Base-by-base conservation (phyloP, 108 stramenopile species). In the Fragilaria crotonensis region DNA sequence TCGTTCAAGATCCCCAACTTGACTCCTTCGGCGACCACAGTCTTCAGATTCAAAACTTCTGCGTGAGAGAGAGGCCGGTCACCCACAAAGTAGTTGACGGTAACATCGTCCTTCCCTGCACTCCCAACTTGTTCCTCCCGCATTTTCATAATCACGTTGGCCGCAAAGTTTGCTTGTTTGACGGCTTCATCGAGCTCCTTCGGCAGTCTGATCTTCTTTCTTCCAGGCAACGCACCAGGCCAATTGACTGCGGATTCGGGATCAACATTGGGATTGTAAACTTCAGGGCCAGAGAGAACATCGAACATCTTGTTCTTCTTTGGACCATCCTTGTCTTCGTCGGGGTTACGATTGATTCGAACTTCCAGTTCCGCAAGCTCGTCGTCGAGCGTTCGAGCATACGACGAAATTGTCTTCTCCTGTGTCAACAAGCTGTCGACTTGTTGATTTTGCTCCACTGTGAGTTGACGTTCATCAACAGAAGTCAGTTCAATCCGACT, bases 251-350 rank as follows among this genome's bases (percentile, higher is more conserved):
- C 76, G 22, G 80, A 77, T 23, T 79, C 80, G 0, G 80, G 78
- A 54, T 89, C 91, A 5, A 85, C 85, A 62, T 93, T 87, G 20
- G 84, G 85, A 54, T 87, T 81, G 64, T 89, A 89, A 17, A 75
- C 60, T 61, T 87, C 85, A 21, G 91, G 91, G 14, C 91, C 91
- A 28, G 87, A 86, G 48, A 93, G 76, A 29, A 89, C 55, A 71
- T 93, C 91, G 51, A 88, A 88, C 9, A 85, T 14, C 27, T 83
- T 81, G 47, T 81, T 83, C 52, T 60, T 49, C 11, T 64, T 20
- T n/a, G 75, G 71, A 19, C 73, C 79, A 45, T 77, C 85, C 18
- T 57, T 26, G 49, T 75, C 82, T 66, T 87, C 83, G 5, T 67
- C 83, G 21, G 61, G 73, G 1, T 84, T 73, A 22, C 60, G 60